These are phyloP conservation scores for Rhodotorula paludigena DNA, from an alignment of 768 basidiomycete species.

Conservation along the genomic window DNA sequence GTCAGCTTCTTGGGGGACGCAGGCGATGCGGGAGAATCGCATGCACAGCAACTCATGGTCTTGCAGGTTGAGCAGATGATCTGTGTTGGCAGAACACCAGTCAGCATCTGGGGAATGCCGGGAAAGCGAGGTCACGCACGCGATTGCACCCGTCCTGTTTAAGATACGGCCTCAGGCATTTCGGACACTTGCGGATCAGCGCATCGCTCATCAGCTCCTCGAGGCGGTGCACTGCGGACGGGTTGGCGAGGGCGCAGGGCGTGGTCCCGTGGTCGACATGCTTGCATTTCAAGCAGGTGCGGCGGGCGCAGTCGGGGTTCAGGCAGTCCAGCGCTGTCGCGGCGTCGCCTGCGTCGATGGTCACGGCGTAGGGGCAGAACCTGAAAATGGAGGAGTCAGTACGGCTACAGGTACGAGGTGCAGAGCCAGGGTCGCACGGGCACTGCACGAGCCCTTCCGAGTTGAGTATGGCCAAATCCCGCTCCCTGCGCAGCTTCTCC, in stretches of 20 bases:
- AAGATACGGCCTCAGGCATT: constrained; percentile 4
- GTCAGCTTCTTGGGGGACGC: too few species aligned
- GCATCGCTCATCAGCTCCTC: constrained; percentile 8
- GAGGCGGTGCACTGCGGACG: not conserved
- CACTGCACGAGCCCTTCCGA: constrained; percentile 3
- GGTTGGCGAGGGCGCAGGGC: constrained; percentile 10
- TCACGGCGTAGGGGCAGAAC: constrained; percentile 11
- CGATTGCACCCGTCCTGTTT: constrained; percentile 10
- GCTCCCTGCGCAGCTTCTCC: constrained; percentile 4
- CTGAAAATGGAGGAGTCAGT: not conserved
- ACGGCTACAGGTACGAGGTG: not conserved
- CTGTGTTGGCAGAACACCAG: not conserved
- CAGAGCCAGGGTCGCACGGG: not conserved
- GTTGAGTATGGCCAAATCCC: not conserved
- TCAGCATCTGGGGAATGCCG: not conserved
- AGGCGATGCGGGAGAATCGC: too few species aligned
- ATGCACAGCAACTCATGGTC: not conserved
- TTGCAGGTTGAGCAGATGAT: constrained; percentile 9
- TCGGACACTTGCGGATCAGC: not conserved
- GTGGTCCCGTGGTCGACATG: not conserved
- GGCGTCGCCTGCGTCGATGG: not conserved
- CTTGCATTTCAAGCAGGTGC: constrained; percentile 13
- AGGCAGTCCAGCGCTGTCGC: constrained; percentile 1
- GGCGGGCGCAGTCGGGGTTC: constrained; percentile 12
- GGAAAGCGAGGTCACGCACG: not conserved